These are phyloP conservation scores for Rhododendron ovatum DNA, from an alignment of 148 eudicot genomes.

Conservation along the genomic window DNA sequence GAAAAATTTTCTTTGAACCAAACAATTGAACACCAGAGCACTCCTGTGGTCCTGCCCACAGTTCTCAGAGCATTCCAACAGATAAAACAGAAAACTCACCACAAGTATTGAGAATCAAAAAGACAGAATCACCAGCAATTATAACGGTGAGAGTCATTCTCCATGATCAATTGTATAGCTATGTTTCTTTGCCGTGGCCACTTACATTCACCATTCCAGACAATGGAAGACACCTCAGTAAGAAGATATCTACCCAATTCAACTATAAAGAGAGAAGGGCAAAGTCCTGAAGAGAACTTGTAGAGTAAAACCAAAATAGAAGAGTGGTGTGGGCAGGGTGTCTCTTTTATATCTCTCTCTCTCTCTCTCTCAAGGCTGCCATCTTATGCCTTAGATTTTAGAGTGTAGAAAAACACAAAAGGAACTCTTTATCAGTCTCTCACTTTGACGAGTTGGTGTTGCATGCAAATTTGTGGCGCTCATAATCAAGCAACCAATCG, in stretches of 20 bases:
- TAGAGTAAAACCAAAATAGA: not conserved
- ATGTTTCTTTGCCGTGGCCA: not conserved
- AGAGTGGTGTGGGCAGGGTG: not conserved
- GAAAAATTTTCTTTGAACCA: not conserved
- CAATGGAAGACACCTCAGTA: not conserved
- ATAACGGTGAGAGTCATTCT: not conserved
- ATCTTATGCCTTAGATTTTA: not conserved
- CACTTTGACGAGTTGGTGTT: not conserved
- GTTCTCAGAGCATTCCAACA: not conserved
- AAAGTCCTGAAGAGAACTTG: not conserved
- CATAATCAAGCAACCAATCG: not conserved
- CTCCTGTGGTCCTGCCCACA: not conserved
- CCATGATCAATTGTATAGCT: not conserved
- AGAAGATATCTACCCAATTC: not conserved
- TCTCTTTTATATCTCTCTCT: not conserved
- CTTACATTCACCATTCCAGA: not conserved
- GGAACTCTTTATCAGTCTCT: not conserved
- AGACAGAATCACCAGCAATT: not conserved
- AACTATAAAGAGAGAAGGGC: not conserved
- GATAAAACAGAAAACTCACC: not conserved
- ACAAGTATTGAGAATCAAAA: not conserved
- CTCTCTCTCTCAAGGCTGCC: not conserved
- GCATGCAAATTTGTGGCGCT: not conserved
- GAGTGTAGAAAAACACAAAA: not conserved
- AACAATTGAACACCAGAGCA: not conserved